phyloP scores from a whole-genome alignment of 2,329 filamentous ascomycete genomes.

The Diplodia sapinea region DNA sequence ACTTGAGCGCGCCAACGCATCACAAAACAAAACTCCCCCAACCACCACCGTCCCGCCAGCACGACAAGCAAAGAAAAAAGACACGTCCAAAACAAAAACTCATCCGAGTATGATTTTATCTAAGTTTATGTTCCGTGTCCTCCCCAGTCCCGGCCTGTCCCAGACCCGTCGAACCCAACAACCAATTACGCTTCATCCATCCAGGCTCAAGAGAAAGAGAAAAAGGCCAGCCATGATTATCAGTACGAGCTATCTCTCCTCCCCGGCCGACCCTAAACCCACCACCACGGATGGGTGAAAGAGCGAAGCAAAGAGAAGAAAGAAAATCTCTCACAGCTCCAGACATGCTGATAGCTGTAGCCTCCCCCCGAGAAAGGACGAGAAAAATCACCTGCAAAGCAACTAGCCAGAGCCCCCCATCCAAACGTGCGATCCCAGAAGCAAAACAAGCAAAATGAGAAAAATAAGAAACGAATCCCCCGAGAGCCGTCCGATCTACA shows the following conservation, averaged over 20 bases:
- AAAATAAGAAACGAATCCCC: background rate
- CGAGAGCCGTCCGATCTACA: constrained; percentile 3
- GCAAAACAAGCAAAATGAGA: background rate
- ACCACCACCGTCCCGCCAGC: background rate
- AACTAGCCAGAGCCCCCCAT: background rate
- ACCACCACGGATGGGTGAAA: too few species aligned
- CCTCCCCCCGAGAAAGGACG: background rate
- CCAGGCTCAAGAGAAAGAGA: background rate
- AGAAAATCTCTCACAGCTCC: constrained; percentile 1
- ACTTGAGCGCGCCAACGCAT: too few species aligned
- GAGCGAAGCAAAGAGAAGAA: background rate
- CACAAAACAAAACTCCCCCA: too few species aligned
- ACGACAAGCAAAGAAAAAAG: background rate
- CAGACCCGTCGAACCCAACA: background rate
- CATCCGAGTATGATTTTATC: background rate
- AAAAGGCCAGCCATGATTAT: background rate
- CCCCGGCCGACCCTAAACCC: too few species aligned
- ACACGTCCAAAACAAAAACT: background rate
- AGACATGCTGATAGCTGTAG: background rate
- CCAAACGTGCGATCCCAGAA: background rate
- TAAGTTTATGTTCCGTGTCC: background rate
- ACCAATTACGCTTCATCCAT: background rate
- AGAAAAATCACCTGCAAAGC: background rate
- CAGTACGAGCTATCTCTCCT: background rate
- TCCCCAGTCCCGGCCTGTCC: background rate